Conservation (phyloP, 768 basidiomycete species). For the Lyophyllum decastes region DNA sequence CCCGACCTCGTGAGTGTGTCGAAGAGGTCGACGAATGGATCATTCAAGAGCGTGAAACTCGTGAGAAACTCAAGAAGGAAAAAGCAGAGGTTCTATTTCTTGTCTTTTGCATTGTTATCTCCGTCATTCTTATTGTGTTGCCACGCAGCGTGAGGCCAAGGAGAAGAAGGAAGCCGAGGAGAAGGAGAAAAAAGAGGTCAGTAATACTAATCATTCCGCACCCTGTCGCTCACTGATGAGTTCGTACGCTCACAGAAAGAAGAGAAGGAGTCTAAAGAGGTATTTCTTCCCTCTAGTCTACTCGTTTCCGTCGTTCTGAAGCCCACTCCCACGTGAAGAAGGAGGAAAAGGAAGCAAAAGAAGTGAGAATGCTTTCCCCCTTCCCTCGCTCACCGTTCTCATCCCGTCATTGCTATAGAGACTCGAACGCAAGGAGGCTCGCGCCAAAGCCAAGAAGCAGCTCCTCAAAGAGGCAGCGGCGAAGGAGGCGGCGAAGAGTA, state of each 20-base stretch:
- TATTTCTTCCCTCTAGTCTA: slow-evolving; percentile 13
- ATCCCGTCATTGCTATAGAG: slow-evolving; percentile 40
- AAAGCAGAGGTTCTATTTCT: slow-evolving; percentile 49
- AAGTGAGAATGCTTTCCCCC: slow-evolving; percentile 39
- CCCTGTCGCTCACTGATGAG: slow-evolving; percentile 1
- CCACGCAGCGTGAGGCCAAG: slow-evolving; percentile 69
- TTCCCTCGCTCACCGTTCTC: background rate
- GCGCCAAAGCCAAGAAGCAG: slow-evolving; percentile 55
- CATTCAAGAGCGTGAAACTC: slow-evolving; percentile 77
- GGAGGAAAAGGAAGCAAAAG: slow-evolving; percentile 57
- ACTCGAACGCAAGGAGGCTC: slow-evolving; percentile 54
- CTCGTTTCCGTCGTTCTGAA: background rate
- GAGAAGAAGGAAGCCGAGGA: slow-evolving; percentile 80
- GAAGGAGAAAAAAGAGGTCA: slow-evolving; percentile 52
- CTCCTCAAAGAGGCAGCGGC: slow-evolving; percentile 18
- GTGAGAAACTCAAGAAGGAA: slow-evolving; percentile 85
- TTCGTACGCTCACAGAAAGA: slow-evolving; percentile 36
- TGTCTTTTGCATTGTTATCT: slow-evolving; percentile 4
- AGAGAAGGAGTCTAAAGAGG: slow-evolving; percentile 53
- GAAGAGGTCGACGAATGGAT: slow-evolving; percentile 81
- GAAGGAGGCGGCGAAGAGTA: slow-evolving; percentile 39
- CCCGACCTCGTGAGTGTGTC: slow-evolving; percentile 84
- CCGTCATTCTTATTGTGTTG: slow-evolving; percentile 18
- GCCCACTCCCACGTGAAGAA: slow-evolving; percentile 30
- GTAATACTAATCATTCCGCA: slow-evolving; percentile 1